Evolutionary conservation across 371 early-diverging fungal species (phyloP).

Genomic region (Coemansia sp.): DNA sequence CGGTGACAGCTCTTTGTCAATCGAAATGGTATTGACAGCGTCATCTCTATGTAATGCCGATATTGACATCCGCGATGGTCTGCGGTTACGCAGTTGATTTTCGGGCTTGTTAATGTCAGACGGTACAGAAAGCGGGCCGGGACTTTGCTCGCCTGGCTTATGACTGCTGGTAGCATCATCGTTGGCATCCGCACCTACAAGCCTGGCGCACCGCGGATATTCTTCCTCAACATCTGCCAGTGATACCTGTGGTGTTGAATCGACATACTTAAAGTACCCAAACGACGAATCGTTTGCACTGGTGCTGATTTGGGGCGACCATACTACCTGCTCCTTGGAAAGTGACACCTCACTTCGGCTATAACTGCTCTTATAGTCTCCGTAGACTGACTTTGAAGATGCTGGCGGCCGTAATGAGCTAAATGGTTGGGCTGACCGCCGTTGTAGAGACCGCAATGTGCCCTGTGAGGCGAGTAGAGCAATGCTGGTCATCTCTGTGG

Average conservation of each 20-base stretch:
- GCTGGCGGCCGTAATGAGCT: conserved; percentile 23
- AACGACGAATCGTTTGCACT: conserved; percentile 30
- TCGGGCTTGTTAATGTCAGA: background rate
- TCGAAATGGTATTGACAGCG: background rate
- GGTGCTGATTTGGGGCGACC: conserved; percentile 45
- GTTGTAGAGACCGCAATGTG: conserved; percentile 9
- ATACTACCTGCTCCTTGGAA: conserved; percentile 41
- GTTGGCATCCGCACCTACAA: background rate
- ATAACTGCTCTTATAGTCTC: conserved; percentile 25
- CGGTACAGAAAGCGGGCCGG: conserved; percentile 9
- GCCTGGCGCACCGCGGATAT: conserved; percentile 1
- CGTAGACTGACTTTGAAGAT: conserved; percentile 17
- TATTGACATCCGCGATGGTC: conserved; percentile 10
- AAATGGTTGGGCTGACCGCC: conserved; percentile 26
- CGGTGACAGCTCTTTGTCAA: conserved; percentile 1
- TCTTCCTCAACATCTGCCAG: conserved; percentile 32
- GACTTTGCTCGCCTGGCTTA: background rate
- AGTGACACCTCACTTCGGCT: conserved; percentile 42
- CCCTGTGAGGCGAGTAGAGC: conserved; percentile 21
- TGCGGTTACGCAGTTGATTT: background rate
- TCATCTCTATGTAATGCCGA: background rate
- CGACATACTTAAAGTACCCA: conserved; percentile 11
- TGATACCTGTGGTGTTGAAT: conserved; percentile 6
- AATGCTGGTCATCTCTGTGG: conserved; percentile 22
- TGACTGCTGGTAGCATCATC: no score